Base-by-base conservation (phyloP, 2,329 filamentous ascomycete genomes). In the Scedosporium aurantiacum region DNA sequence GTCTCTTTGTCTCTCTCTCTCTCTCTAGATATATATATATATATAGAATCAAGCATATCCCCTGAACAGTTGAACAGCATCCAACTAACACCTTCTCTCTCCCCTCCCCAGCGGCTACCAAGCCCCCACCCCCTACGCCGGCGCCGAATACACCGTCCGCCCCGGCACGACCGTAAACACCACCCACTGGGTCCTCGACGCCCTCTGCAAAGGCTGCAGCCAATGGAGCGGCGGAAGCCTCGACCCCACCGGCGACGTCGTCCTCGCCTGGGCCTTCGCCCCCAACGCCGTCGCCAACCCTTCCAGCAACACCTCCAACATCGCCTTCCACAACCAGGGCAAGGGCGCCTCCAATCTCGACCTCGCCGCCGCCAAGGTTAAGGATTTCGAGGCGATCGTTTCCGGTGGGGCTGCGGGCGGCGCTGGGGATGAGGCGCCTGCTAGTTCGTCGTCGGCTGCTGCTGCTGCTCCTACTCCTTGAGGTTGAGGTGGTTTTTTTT, bases 341-440 rank as follows among this genome's bases (percentile, higher is more conserved):
- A 69, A 75, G 50, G 75, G 73, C 55, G 74, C 74, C 65, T 75
- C 72, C 70, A 68, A 68, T 27, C 72, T 76, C 63, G 71, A 76
- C 63, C 67, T 76, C 56, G 65, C 65, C 4, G 65, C 65, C 1
- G 72, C 71, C 5, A 66, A 69, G 58, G 71, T 73, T 3, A 65
- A 70, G 28, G 61, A 71, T 43, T 76, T 76, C 57, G 61, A 63
- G 18, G 32, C 47, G 1, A 41, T 50, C 18, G 32, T 56, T 28
- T 55, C 12, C 6, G 47, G 41, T n/a, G 43, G 43, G 43, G 25
- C 8, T 6, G 50, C 21, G 18, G 50, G 50, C n/a, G 43, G 43
- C 37, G 37, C 58, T 37, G 58, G 25, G 18, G 58, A 50, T 18
- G 25, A 45, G 37, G 57, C 27, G 18, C 23, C 54, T 37, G 32